Conservation (phyloP, 2,329 filamentous ascomycete genomes). For the Sclerotinia borealis region DNA sequence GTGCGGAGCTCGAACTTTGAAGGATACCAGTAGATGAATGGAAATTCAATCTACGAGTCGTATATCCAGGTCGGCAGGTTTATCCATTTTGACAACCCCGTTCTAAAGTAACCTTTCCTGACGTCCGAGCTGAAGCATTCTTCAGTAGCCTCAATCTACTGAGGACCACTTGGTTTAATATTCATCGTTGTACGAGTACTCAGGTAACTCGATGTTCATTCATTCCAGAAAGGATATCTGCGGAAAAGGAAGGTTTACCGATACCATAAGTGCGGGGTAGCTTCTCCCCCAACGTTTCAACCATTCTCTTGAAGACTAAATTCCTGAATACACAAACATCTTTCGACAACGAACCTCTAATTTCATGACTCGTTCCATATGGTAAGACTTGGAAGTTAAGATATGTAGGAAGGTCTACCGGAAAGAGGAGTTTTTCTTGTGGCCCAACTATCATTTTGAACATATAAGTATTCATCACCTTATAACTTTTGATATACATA, state of each 20-base stretch:
- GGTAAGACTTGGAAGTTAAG: too few relatives aligned
- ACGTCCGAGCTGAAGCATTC: neutral
- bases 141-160: too few relatives aligned
- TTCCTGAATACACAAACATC: neutral
- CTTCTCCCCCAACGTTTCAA: neutral
- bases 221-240: neutral
- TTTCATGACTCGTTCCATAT: neutral
- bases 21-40: too few relatives aligned
- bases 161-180: too few relatives aligned
- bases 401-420: neutral
- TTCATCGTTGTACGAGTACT: too few relatives aligned
- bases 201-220: neutral
- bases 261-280: conserved; percentile 6
- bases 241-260: conserved; percentile 6
- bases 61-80: neutral
- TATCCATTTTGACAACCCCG: neutral
- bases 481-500: neutral
- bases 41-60: too few relatives aligned
- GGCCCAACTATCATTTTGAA: too few relatives aligned
- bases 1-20: neutral
- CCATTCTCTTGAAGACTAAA: neutral
- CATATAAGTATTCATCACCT: neutral
- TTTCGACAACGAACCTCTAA: neutral
- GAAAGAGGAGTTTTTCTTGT: neutral
- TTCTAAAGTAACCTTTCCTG: too few relatives aligned